Conservation (phyloP, 768 basidiomycete genomes). For the Obba rivulosa region DNA sequence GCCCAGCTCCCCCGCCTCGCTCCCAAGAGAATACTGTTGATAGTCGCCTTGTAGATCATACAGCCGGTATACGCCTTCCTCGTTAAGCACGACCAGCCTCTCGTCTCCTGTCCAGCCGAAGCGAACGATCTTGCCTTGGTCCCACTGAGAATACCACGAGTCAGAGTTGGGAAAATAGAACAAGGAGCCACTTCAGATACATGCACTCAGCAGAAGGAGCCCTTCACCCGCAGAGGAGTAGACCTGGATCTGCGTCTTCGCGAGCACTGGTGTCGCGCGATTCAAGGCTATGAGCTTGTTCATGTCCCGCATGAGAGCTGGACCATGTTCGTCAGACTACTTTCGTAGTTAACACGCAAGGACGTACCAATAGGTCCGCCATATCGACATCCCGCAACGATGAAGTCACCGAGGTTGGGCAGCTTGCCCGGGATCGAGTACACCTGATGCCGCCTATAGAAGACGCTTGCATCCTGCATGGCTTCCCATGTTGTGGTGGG, state of each 20-base stretch:
- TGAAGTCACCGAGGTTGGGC: constrained; percentile 72
- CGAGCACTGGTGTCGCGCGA: constrained; percentile 46
- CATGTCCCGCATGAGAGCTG: constrained; percentile 85
- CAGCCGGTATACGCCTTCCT: constrained; percentile 87
- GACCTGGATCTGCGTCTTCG: constrained; percentile 81
- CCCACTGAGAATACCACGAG: constrained; percentile 69
- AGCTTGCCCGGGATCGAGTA: constrained; percentile 80
- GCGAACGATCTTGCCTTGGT: constrained; percentile 73
- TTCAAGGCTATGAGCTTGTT: constrained; percentile 74
- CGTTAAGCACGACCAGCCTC: constrained; percentile 77
- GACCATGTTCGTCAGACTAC: background rate
- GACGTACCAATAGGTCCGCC: constrained; percentile 86
- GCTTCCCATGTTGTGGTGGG: constrained; percentile 87
- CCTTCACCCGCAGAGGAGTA: constrained; percentile 83
- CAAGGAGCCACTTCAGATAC: constrained; percentile 27
- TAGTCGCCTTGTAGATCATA: constrained; percentile 88
- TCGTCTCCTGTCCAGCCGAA: constrained; percentile 87
- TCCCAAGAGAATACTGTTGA: constrained; percentile 77
- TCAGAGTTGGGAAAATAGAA: background rate
- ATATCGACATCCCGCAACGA: constrained; percentile 75
- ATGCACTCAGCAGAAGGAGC: constrained; percentile 65
- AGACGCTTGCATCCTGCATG: constrained; percentile 81
- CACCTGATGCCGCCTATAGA: constrained; percentile 81
- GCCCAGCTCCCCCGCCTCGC: constrained; percentile 76
- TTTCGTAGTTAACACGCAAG: background rate